Evolutionary conservation across 2,329 filamentous ascomycete species (phyloP).

Genomic region (Venturia carpophila): DNA sequence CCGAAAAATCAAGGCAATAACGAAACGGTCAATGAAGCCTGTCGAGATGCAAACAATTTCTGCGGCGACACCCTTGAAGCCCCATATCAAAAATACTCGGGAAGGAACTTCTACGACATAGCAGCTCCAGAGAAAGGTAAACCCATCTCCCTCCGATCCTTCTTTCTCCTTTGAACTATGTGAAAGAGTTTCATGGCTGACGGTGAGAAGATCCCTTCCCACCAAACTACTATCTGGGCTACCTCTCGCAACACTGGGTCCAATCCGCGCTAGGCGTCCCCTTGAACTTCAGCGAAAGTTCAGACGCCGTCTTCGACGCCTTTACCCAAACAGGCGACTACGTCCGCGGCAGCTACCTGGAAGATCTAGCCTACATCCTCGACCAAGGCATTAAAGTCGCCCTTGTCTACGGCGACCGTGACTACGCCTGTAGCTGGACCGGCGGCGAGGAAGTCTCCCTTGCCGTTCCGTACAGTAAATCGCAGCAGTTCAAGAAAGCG

Average conservation of each 20-base stretch:
- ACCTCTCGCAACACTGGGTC: constrained; percentile 49
- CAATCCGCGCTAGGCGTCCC: constrained; percentile 52
- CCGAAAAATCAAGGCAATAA: constrained; percentile 39
- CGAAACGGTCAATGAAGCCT: constrained; percentile 33
- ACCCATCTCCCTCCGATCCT: constrained; percentile 21
- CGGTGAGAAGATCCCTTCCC: constrained; percentile 14
- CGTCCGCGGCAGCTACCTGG: constrained; percentile 39
- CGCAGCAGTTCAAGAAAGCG: constrained; percentile 39
- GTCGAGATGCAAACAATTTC: constrained; percentile 37
- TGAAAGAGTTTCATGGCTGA: background rate
- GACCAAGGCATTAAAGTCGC: constrained; percentile 49
- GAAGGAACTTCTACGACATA: constrained; percentile 51
- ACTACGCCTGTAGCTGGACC: constrained; percentile 51
- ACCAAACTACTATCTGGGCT: constrained; percentile 46
- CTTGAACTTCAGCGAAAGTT: constrained; percentile 47
- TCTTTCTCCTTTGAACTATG: too few species aligned
- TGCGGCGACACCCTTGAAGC: constrained; percentile 40
- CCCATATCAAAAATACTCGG: constrained; percentile 36
- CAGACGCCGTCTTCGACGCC: constrained; percentile 35
- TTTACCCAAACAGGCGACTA: constrained; percentile 45
- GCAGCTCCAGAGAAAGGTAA: constrained; percentile 41
- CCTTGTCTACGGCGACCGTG: constrained; percentile 49
- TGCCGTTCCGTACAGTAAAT: constrained; percentile 39
- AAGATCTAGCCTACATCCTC: constrained; percentile 46
- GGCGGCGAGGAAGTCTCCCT: constrained; percentile 48